Conservation (phyloP, 257 asterid species). For the Solanum ossicruentum region DNA sequence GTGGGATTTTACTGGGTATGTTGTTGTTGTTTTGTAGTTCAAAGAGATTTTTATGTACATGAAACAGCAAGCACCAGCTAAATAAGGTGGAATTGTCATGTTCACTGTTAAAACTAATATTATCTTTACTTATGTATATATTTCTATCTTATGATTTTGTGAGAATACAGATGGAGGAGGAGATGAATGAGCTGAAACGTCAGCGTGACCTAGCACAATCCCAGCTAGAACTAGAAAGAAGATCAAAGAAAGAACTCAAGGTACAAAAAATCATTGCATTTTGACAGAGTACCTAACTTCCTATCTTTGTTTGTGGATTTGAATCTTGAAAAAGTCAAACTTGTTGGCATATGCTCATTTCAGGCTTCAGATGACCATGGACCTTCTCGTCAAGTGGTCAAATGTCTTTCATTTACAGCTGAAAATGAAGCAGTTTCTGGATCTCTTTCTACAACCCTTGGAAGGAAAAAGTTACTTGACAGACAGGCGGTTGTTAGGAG, state of each 20-base stretch:
- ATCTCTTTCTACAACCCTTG: constrained; percentile 17
- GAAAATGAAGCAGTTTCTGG: constrained; percentile 28
- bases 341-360: neutral
- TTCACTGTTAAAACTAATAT: neutral
- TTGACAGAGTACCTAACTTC: neutral
- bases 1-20: too few species aligned
- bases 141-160: neutral
- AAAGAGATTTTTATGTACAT: neutral
- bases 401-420: constrained; percentile 49
- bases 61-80: neutral
- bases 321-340: neutral
- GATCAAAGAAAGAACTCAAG: constrained; percentile 63
- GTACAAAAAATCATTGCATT: constrained; percentile 10
- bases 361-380: constrained; percentile 61
- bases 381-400: constrained; percentile 63
- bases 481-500: constrained; percentile 27
- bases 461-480: constrained; percentile 19
- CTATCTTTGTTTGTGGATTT: neutral
- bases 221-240: constrained; percentile 68
- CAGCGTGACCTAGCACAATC: constrained; percentile 71
- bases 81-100: neutral
- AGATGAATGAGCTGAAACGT: constrained; percentile 78
- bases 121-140: neutral
- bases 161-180: constrained; percentile 69
- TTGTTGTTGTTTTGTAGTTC: neutral